Percentiles rank a stretch among this genome's conserved stretches.
These are phyloP conservation scores for Amanita thiersii DNA, from an alignment of 768 basidiomycete species.

Conservation along the genomic window DNA sequence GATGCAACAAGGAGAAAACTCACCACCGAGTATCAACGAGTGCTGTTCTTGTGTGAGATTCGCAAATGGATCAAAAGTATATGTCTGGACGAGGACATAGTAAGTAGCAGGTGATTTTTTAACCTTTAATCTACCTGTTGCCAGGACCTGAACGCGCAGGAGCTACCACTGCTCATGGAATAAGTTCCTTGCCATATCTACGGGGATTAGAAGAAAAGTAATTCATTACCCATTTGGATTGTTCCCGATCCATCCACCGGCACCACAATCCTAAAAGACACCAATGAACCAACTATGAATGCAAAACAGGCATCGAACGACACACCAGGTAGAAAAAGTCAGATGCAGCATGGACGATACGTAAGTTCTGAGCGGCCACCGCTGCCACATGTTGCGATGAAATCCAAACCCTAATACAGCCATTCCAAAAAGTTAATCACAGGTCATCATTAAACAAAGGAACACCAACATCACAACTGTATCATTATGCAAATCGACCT, in stretches of 20 bases:
- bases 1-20: constrained; percentile 15
- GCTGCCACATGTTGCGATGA: constrained; percentile 50
- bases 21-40: constrained; percentile 62
- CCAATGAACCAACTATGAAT: neutral
- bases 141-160: constrained; percentile 82
- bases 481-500: constrained; percentile 37
- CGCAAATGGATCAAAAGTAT: constrained; percentile 66
- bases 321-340: constrained; percentile 72
- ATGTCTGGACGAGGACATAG: constrained; percentile 25
- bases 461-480: constrained; percentile 48
- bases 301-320: neutral
- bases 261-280: constrained; percentile 51
- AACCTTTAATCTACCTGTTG: constrained; percentile 37
- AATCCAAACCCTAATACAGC: constrained; percentile 54
- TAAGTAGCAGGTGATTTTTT: neutral
- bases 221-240: constrained; percentile 22
- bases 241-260: constrained; percentile 61
- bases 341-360: constrained; percentile 59
- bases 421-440: neutral
- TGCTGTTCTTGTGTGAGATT: constrained; percentile 39
- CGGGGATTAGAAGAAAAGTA: no score
- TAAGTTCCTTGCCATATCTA: no score
- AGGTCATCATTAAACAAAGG: neutral
- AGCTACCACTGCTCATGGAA: constrained; percentile 38
- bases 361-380: constrained; percentile 53